These are phyloP conservation scores for Chlorella sp. DNA, from an alignment of 139 green algal species.

Conservation along the genomic window DNA sequence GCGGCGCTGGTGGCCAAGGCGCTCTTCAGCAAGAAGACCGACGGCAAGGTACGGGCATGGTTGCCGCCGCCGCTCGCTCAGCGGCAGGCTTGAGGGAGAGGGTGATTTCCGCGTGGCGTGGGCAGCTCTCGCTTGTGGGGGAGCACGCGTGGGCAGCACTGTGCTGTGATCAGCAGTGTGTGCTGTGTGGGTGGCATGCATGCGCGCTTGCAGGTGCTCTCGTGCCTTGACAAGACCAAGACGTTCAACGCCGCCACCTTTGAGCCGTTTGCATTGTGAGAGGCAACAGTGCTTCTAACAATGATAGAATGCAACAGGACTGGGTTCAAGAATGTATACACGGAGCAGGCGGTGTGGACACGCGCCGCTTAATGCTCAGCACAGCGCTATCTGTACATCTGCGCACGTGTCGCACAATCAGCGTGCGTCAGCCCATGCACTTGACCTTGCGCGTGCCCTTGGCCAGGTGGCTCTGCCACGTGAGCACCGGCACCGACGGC, in stretches of 20 bases:
- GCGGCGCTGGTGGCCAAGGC: slow-evolving; percentile 70
- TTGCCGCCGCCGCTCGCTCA: neutral
- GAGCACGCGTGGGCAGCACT: neutral
- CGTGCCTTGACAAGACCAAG: slow-evolving; percentile 52
- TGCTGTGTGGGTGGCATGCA: neutral
- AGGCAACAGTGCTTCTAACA: no score
- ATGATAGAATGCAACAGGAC: no score
- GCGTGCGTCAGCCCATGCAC: slow-evolving; percentile 24
- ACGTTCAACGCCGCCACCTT: slow-evolving; percentile 42
- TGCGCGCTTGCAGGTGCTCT: slow-evolving; percentile 40
- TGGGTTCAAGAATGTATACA: no score
- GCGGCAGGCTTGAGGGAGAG: neutral
- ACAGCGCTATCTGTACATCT: no score
- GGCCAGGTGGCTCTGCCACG: slow-evolving; percentile 22
- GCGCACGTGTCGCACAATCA: no score
- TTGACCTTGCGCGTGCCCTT: slow-evolving; percentile 7
- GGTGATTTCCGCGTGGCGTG: no score
- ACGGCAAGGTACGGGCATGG: slow-evolving; percentile 51
- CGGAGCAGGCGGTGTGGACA: no score
- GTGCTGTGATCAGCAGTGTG: neutral
- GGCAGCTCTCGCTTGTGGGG: no score
- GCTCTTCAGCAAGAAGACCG: slow-evolving; percentile 65
- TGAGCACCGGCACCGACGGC: slow-evolving; percentile 9
- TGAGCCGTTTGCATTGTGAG: slow-evolving; percentile 14
- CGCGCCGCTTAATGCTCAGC: no score